A percentile compares a stretch with the other conserved stretches of the same genome.
Conservation (phyloP, 2,329 filamentous ascomycete species). For the Beauveria sp. region DNA sequence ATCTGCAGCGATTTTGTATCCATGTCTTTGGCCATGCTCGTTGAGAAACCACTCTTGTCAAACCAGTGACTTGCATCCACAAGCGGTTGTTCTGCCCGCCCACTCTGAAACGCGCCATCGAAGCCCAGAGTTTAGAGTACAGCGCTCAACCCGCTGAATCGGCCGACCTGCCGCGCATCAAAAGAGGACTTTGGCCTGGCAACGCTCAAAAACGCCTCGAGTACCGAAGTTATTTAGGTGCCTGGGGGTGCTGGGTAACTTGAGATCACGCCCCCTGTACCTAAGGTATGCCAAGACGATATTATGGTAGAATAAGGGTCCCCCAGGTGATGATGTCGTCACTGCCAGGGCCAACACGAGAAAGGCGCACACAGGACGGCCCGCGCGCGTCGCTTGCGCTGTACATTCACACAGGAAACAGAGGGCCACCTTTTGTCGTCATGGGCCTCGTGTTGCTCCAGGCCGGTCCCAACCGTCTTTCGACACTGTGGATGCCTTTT, state of each 20-base stretch:
- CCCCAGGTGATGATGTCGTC: not conserved
- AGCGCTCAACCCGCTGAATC: too few species aligned
- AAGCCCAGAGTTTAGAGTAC: too few species aligned
- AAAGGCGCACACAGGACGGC: not conserved
- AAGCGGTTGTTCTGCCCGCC: not conserved
- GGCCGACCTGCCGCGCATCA: too few species aligned
- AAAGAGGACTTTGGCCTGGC: not conserved
- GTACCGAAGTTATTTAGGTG: not conserved
- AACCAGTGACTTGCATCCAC: not conserved
- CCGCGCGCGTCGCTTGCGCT: not conserved
- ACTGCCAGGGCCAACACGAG: slow-evolving; percentile 1
- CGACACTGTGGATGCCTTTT: not conserved
- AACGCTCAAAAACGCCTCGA: not conserved
- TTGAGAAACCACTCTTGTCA: too few species aligned
- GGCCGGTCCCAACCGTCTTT: not conserved
- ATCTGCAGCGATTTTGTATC: not conserved
- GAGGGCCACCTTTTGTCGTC: not conserved
- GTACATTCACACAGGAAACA: not conserved
- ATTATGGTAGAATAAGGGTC: not conserved
- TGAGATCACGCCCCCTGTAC: not conserved
- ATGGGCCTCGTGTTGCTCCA: not conserved
- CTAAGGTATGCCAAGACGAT: not conserved
- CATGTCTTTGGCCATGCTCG: too few species aligned
- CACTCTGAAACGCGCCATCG: not conserved
- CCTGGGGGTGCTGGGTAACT: not conserved